A percentile compares a stretch with the other conserved stretches of the same genome.
phyloP scores from a whole-genome alignment of 495 filamentous ascomycete species.

The Lasiosphaeria miniovina region DNA sequence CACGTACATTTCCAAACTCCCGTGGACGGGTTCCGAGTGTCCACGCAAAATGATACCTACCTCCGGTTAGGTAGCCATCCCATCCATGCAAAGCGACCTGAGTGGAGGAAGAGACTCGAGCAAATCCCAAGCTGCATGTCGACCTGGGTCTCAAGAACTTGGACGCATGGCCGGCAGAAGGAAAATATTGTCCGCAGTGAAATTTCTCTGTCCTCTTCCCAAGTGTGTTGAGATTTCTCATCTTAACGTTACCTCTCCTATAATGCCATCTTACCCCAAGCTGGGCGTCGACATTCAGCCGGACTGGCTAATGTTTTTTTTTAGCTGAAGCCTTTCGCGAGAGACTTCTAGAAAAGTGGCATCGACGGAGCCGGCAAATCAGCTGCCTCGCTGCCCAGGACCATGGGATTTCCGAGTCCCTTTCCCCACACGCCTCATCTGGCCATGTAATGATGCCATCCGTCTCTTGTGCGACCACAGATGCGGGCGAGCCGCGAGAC shows the following conservation, averaged over 20 bases:
- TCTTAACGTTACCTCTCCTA: constrained; percentile 17
- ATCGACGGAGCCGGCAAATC: constrained; percentile 6
- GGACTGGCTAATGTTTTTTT: constrained; percentile 28
- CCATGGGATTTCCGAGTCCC: not conserved
- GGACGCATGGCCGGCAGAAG: too few species aligned
- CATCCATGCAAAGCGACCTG: too few species aligned
- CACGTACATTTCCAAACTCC: too few species aligned
- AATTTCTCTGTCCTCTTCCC: not conserved
- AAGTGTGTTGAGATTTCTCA: not conserved
- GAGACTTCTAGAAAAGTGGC: constrained; percentile 2
- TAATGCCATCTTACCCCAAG: not conserved
- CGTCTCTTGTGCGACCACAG: not conserved
- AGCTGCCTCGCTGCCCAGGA: not conserved
- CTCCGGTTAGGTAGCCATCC: too few species aligned
- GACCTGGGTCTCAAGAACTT: too few species aligned
- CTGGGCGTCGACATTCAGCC: constrained; percentile 27
- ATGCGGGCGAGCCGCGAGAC: too few species aligned
- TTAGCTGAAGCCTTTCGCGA: not conserved
- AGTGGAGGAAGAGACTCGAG: too few species aligned
- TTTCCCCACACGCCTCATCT: constrained; percentile 3
- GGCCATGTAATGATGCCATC: not conserved
- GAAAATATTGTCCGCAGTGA: not conserved
- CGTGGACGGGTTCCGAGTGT: too few species aligned
- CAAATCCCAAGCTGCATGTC: too few species aligned
- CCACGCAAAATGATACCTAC: too few species aligned